Percentiles rank a stretch among this genome's conserved stretches.
These are phyloP conservation scores for Urostyla sp. DNA, from an alignment of 73 alveolate species.

Conservation along the genomic window DNA sequence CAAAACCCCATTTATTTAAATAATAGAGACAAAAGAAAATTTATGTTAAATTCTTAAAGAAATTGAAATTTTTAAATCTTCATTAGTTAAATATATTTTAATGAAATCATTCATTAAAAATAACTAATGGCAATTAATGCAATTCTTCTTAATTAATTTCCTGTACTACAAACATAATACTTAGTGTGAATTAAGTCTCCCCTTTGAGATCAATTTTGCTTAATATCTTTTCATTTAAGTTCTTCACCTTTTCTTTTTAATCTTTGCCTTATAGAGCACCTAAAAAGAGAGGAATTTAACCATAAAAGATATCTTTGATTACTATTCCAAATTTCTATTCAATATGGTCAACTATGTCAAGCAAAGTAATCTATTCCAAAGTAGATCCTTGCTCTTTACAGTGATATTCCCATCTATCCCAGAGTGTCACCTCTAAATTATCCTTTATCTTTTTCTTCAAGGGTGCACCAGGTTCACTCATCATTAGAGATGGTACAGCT, in stretches of 20 bases:
- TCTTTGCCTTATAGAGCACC: slow-evolving; percentile 64
- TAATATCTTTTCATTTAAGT: slow-evolving; percentile 59
- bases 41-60: slow-evolving; percentile 50
- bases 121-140: too few species aligned
- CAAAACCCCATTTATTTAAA: too few species aligned
- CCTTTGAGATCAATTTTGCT: slow-evolving; percentile 16
- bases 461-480: slow-evolving; percentile 91
- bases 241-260: slow-evolving; percentile 48
- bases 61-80: too few species aligned
- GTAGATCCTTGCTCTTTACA: too few species aligned
- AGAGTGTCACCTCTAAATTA: slow-evolving; percentile 76
- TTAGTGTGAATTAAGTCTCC: too few species aligned
- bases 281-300: slow-evolving; percentile 74
- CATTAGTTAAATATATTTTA: too few species aligned
- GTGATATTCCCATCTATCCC: slow-evolving; percentile 90
- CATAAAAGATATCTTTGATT: slow-evolving; percentile 79
- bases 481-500: slow-evolving; percentile 89
- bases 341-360: slow-evolving; percentile 46
- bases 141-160: too few species aligned
- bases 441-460: slow-evolving; percentile 68
- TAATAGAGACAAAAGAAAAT: too few species aligned
- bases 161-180: too few species aligned
- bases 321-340: slow-evolving; percentile 60
- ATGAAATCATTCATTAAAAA: too few species aligned
- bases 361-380: slow-evolving; percentile 62